Conservation (phyloP, 164 flowering plant genomes). For the Vitis cinerea region DNA sequence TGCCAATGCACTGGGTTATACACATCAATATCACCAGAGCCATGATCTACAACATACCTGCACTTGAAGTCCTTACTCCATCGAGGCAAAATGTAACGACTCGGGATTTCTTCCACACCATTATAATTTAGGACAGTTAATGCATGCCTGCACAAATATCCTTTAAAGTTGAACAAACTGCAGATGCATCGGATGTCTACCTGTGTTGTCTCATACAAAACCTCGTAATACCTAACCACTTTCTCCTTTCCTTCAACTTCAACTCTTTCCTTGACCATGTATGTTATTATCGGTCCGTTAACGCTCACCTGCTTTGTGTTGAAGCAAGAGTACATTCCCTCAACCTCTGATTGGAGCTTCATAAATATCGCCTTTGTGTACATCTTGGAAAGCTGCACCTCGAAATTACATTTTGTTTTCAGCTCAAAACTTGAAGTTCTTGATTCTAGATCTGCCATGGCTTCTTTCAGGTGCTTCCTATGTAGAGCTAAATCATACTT, state of each 20-base stretch:
- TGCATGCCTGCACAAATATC: conserved; percentile 54
- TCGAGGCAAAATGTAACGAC: conserved; percentile 37
- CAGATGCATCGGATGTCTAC: conserved; percentile 44
- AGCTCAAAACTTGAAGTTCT: conserved; percentile 22
- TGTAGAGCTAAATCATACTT: conserved; percentile 45
- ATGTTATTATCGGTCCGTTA: conserved; percentile 34
- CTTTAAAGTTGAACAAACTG: conserved; percentile 49
- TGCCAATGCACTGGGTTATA: conserved; percentile 21
- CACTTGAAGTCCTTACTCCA: conserved; percentile 41
- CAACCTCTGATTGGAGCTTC: conserved; percentile 44
- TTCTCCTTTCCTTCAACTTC: conserved; percentile 29
- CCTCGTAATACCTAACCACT: conserved; percentile 37
- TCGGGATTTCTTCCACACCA: conserved; percentile 47
- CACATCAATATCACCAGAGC: conserved; percentile 9
- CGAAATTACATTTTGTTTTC: conserved; percentile 40
- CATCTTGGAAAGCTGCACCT: conserved; percentile 37
- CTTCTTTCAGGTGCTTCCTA: conserved; percentile 39
- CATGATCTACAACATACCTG: conserved; percentile 11
- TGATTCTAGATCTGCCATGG: conserved; percentile 36
- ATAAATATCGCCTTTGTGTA: conserved; percentile 45
- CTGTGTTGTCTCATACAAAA: conserved; percentile 33
- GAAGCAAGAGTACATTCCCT: conserved; percentile 48
- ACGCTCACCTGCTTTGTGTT: conserved; percentile 38
- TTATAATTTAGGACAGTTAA: conserved; percentile 39
- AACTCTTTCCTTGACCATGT: conserved; percentile 35